A percentile compares a stretch with the other conserved stretches of the same genome.
Conservation (phyloP, 768 basidiomycete genomes). For the Xerocomellus dryophilus region DNA sequence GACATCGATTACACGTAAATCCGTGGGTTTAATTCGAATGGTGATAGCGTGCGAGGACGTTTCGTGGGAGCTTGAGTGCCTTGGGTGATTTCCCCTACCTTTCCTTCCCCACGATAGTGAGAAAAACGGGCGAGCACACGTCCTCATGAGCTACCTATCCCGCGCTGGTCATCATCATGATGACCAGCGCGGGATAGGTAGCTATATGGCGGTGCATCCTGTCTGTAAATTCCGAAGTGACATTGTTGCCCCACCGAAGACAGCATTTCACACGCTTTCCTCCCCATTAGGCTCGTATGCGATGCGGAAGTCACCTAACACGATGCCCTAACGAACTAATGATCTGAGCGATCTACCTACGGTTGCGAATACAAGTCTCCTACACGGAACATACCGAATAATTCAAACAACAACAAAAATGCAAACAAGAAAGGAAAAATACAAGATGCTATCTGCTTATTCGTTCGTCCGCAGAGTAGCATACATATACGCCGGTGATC, state of each 20-base stretch:
- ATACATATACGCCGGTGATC: slow-evolving; percentile 23
- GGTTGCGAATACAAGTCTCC: slow-evolving; percentile 3
- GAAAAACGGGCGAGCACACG: neutral
- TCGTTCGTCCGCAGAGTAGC: slow-evolving; percentile 13
- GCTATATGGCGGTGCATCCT: neutral
- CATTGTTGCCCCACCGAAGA: neutral
- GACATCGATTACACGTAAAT: neutral
- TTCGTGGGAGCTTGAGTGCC: too few relatives aligned
- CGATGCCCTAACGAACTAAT: neutral
- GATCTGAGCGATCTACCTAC: neutral
- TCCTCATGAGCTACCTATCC: neutral
- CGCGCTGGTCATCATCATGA: too few relatives aligned
- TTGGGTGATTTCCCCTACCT: too few relatives aligned
- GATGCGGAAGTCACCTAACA: neutral
- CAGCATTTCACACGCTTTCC: neutral
- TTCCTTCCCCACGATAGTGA: too few relatives aligned
- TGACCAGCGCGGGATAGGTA: neutral
- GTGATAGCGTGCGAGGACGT: too few relatives aligned
- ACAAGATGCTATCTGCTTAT: neutral
- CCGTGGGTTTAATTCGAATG: neutral
- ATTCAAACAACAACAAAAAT: neutral
- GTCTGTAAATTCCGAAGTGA: neutral
- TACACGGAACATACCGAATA: slow-evolving; percentile 10
- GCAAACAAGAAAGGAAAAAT: neutral
- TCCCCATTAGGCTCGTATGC: neutral